Base-by-base conservation (phyloP, 768 basidiomycete species). In the Boletus vinaceobasis region DNA sequence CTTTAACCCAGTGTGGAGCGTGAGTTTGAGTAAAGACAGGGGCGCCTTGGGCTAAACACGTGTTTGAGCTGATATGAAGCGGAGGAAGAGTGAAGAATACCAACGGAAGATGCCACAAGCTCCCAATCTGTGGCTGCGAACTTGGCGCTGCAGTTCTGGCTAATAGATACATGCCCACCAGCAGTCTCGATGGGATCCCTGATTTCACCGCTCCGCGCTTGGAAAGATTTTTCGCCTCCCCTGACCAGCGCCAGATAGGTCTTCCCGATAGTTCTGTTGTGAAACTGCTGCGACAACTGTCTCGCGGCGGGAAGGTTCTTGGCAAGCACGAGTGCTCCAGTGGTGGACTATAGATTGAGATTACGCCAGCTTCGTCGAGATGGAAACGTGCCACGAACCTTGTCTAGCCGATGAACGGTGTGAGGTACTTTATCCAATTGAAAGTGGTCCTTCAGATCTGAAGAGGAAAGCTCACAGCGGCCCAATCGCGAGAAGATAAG, bases 371-470 rank as follows among this genome's bases (percentile, higher is more conserved):
- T n/a, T 11, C 4, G n/a, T 40, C 6, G 39, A 37, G 5, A 23
- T 29, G 17, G 14, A 48, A 26, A 50, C 39, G 15, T 8, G 42
- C 23, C 15, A 58, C 65, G 15, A 26, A 83, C 87, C 74, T 84
- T 85, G 72, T 88, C 86, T 5, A 88, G 75, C 14, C 87, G 79
- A 63, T 88, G 87, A 21, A 87, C 78, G 7, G 80, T 72, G 50
- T 73, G 73, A 7, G 80, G 84, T n/a, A 67, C 55, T 26, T 52
- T 59, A 15, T 64, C 60, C 45, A 79, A 61, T 14, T 63, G 58
- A 46, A 80, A 67, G 46, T 63, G 60, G 23, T 60, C 44, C 35
- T 66, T 62, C 36, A 70, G 55, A 44, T 76, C 66, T 71, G 59
- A 58, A 59, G 23, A 39, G 21, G 40, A 31, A 39, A 19, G 29